Conservation (phyloP, 352 stramenopile genomes). For the Globisporangium carolinianum region DNA sequence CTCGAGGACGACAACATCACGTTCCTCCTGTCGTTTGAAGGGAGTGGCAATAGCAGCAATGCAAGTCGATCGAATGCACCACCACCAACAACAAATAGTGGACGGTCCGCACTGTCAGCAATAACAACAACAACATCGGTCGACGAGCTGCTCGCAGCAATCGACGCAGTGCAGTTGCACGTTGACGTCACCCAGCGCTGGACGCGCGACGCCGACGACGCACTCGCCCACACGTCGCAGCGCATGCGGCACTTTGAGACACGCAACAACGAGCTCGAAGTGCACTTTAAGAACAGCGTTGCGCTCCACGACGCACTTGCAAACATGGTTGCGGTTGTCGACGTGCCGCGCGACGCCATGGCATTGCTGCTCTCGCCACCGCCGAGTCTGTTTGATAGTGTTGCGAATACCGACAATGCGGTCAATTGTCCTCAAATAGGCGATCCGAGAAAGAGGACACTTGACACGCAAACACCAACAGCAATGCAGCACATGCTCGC, state of each 20-base stretch:
- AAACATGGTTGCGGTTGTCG: conserved; percentile 39
- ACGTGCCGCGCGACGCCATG: conserved; percentile 53
- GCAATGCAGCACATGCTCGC: conserved; percentile 17
- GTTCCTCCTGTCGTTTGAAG: conserved; percentile 63
- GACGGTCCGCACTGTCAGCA: too few species aligned
- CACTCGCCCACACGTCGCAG: conserved; percentile 46
- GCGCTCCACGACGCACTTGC: conserved; percentile 47
- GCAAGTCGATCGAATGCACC: neutral
- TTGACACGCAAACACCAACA: too few species aligned
- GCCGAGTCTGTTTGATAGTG: conserved; percentile 28
- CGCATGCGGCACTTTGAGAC: conserved; percentile 76
- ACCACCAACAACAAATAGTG: too few species aligned
- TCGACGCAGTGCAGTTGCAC: conserved; percentile 40
- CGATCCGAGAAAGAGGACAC: too few species aligned
- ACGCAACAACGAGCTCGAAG: conserved; percentile 73
- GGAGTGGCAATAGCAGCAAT: conserved; percentile 4
- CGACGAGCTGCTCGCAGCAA: conserved; percentile 50
- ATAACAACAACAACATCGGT: conserved; percentile 31
- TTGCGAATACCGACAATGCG: too few species aligned
- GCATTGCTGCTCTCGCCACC: conserved; percentile 41
- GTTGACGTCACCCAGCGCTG: conserved; percentile 41
- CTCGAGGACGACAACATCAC: conserved; percentile 74
- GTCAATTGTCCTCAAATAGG: too few species aligned
- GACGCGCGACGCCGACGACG: conserved; percentile 56
- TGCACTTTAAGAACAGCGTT: conserved; percentile 78